These are phyloP conservation scores for Solanum chiquidenum DNA, from an alignment of 257 asterid genomes.

Conservation along the genomic window DNA sequence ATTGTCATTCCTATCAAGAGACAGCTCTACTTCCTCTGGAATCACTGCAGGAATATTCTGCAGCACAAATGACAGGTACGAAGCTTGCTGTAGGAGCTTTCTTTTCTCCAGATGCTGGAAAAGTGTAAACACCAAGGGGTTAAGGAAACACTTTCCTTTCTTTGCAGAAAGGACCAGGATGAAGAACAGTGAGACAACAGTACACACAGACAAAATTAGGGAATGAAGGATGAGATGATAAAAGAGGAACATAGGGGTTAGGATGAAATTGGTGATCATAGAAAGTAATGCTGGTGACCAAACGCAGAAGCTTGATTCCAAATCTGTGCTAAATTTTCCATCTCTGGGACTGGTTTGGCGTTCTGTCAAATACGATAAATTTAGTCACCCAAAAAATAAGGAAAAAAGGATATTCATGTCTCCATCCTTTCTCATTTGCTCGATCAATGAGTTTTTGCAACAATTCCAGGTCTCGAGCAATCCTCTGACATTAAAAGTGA, in stretches of 20 bases:
- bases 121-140: not conserved
- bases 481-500: slow-evolving; percentile 38
- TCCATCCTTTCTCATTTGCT: slow-evolving; percentile 87
- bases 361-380: not conserved
- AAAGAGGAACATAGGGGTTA: not conserved
- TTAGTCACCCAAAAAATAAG: not conserved
- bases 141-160: not conserved
- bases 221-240: not conserved
- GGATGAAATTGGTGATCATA: not conserved
- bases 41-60: not conserved
- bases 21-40: not conserved
- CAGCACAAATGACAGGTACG: not conserved
- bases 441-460: slow-evolving; percentile 34
- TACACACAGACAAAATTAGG: not conserved
- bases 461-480: slow-evolving; percentile 45
- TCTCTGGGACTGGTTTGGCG: not conserved
- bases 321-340: not conserved
- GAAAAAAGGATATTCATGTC: slow-evolving; percentile 68
- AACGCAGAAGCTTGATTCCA: not conserved
- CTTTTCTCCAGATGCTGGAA: not conserved
- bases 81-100: not conserved
- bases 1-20: not conserved
- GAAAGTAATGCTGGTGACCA: not conserved
- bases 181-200: not conserved
- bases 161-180: not conserved